Conservation (phyloP, 2,329 filamentous ascomycete species). For the Pseudogymnoascus sp. region DNA sequence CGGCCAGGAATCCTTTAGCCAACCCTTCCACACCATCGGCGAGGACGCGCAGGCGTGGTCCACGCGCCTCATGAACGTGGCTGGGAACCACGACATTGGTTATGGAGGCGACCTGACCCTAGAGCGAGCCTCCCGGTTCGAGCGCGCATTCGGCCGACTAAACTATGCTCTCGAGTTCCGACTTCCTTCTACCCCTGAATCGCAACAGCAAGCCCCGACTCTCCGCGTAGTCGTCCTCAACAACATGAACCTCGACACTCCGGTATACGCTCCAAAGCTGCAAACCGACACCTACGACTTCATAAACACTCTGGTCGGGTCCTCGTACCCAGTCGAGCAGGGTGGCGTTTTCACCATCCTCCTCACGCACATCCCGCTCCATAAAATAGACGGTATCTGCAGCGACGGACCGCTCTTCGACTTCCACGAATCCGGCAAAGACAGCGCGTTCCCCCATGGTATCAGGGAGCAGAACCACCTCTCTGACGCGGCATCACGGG, state of each 20-base stretch:
- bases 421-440: slow-evolving; percentile 47
- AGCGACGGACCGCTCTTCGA: slow-evolving; percentile 76
- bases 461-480: slow-evolving; percentile 90
- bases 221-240: slow-evolving; percentile 82
- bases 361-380: slow-evolving; percentile 84
- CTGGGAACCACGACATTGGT: slow-evolving; percentile 92
- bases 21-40: slow-evolving; percentile 23
- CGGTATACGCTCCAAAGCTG: slow-evolving; percentile 57
- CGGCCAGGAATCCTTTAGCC: slow-evolving; percentile 35
- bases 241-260: slow-evolving; percentile 86
- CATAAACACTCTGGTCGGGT: slow-evolving; percentile 59
- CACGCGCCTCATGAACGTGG: slow-evolving; percentile 77
- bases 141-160: slow-evolving; percentile 72
- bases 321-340: slow-evolving; percentile 52
- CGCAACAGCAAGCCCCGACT: slow-evolving; percentile 48
- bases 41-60: slow-evolving; percentile 53
- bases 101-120: slow-evolving; percentile 85
- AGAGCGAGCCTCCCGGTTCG: slow-evolving; percentile 71
- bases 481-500: slow-evolving; percentile 60
- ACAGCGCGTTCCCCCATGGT: slow-evolving; percentile 56
- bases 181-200: slow-evolving; percentile 40
- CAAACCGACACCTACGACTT: slow-evolving; percentile 74
- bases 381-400: slow-evolving; percentile 76
- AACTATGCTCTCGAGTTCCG: slow-evolving; percentile 84
- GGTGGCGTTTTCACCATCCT: slow-evolving; percentile 69